Percentiles rank a stretch among this genome's conserved stretches.
Conservation (phyloP, 2,329 filamentous ascomycete genomes). For the Rasamsonia emersonii region DNA sequence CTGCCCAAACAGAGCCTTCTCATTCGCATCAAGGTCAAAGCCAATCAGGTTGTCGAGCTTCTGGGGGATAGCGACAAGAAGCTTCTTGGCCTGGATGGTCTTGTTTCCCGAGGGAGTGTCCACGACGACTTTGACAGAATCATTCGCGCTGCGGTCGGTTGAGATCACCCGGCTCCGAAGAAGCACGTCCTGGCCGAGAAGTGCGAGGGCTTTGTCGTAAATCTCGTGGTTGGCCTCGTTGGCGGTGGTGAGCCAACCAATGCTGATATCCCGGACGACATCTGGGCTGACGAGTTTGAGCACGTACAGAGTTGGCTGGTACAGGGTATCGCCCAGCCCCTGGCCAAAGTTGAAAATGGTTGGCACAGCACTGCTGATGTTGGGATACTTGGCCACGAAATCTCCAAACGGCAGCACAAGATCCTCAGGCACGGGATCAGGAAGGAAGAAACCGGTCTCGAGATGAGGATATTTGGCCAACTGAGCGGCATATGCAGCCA, state of each 20-base stretch:
- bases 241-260: constrained; percentile 7
- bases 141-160: background rate
- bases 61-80: constrained; percentile 38
- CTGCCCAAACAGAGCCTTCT: constrained; percentile 30
- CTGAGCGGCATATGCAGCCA: constrained; percentile 11
- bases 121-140: constrained; percentile 19
- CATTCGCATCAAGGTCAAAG: constrained; percentile 28
- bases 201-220: constrained; percentile 14
- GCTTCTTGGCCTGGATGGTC: constrained; percentile 30
- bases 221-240: constrained; percentile 16
- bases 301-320: background rate
- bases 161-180: constrained; percentile 14
- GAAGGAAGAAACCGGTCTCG: constrained; percentile 15
- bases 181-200: constrained; percentile 19
- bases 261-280: background rate
- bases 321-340: background rate
- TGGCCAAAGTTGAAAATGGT: background rate
- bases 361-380: no score
- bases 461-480: constrained; percentile 18
- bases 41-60: constrained; percentile 25
- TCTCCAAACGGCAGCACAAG: constrained; percentile 20
- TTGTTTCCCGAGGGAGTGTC: constrained; percentile 21
- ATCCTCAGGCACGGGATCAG: constrained; percentile 21
- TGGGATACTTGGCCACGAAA: constrained; percentile 20
- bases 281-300: background rate